Percentiles rank a stretch among this genome's conserved stretches.
phyloP scores from a whole-genome alignment of 2,329 filamentous ascomycete species.

The Hirsutella minnesotensis region DNA sequence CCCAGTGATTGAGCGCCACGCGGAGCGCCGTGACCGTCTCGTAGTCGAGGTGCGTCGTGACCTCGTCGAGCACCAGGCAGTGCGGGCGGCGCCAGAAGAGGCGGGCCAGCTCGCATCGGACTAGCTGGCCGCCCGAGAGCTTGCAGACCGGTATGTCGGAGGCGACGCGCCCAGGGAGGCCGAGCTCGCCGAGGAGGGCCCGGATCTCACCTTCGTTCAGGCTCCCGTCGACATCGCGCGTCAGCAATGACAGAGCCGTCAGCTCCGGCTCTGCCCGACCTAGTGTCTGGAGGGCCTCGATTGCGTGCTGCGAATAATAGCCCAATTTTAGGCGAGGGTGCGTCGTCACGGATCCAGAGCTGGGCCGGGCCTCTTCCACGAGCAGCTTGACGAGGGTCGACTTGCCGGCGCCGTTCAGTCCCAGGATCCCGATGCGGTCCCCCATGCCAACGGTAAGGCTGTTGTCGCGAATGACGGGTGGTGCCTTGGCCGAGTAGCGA shows the following conservation, averaged over 20 bases:
- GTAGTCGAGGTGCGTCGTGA: slow-evolving; percentile 77
- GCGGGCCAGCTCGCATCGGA: slow-evolving; percentile 51
- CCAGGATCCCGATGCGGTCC: slow-evolving; percentile 63
- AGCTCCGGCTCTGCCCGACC: slow-evolving; percentile 36
- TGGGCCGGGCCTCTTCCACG: slow-evolving; percentile 46
- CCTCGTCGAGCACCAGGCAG: slow-evolving; percentile 65
- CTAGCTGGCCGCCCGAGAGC: slow-evolving; percentile 70
- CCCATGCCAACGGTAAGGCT: slow-evolving; percentile 60
- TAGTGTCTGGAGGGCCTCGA: slow-evolving; percentile 52
- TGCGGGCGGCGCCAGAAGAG: slow-evolving; percentile 60
- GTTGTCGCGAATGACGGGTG: slow-evolving; percentile 45
- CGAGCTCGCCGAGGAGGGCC: slow-evolving; percentile 54
- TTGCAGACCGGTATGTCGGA: slow-evolving; percentile 63
- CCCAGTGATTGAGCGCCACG: slow-evolving; percentile 53
- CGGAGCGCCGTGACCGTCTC: slow-evolving; percentile 66
- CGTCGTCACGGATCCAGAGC: slow-evolving; percentile 46
- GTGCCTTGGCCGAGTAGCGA: slow-evolving; percentile 36
- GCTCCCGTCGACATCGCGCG: slow-evolving; percentile 35
- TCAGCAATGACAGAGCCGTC: slow-evolving; percentile 55
- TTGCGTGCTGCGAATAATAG: slow-evolving; percentile 72
- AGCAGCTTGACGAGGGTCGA: slow-evolving; percentile 65
- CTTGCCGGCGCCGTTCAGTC: slow-evolving; percentile 73
- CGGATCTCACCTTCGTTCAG: slow-evolving; percentile 58
- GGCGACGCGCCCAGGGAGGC: slow-evolving; percentile 56
- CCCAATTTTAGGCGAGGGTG: slow-evolving; percentile 61